Conservation (phyloP, 192 early-diverging fungal genomes). For the Gonapodya sp. region DNA sequence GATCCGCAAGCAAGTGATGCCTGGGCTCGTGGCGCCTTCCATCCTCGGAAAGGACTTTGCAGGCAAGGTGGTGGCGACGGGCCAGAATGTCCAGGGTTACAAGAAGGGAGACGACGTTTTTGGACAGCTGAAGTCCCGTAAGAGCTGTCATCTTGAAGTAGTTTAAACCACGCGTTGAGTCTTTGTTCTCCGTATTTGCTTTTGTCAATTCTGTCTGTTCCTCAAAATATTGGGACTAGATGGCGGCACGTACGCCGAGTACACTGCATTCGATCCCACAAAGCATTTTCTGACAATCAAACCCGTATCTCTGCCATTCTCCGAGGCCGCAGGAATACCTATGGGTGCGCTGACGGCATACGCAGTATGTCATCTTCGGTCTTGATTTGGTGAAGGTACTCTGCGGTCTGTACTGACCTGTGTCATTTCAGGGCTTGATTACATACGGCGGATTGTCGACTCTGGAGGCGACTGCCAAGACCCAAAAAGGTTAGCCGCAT, state of each 20-base stretch:
- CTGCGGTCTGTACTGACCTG: neutral
- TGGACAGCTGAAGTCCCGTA: neutral
- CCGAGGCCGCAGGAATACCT: neutral
- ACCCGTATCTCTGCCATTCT: neutral
- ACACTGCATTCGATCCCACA: neutral
- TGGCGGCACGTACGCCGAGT: neutral
- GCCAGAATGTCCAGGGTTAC: neutral
- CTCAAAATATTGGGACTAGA: too few species aligned
- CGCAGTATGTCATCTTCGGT: neutral
- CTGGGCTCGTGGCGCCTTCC: neutral
- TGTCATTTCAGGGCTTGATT: neutral
- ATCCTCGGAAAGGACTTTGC: neutral
- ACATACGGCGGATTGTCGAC: neutral
- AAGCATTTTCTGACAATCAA: neutral
- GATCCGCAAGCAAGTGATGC: neutral
- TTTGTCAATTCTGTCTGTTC: too few species aligned
- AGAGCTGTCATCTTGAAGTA: too few species aligned
- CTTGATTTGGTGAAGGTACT: neutral
- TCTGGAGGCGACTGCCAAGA: neutral
- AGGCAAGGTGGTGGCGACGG: neutral
- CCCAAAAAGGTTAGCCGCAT: neutral
- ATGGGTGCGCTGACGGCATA: slow-evolving; percentile 1
- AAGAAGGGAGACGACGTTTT: neutral
- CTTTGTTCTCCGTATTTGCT: too few species aligned
- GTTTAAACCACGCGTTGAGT: too few species aligned